Base-by-base conservation (phyloP, 768 basidiomycete genomes). In the Boletus vermiculosoides region DNA sequence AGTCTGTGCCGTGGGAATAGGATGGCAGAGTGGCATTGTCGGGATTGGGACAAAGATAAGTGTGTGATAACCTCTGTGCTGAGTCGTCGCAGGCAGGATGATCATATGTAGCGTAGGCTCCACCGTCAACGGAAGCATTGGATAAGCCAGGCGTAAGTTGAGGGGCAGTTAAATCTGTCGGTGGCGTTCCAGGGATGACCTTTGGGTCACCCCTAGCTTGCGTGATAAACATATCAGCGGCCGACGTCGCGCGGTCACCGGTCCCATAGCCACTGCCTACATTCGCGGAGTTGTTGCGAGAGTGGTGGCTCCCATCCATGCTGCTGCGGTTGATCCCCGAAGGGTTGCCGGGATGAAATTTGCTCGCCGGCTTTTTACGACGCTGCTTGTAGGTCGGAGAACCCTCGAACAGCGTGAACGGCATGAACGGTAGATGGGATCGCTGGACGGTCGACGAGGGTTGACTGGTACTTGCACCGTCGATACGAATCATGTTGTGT, bases 351-450 rank as follows among this genome's bases (percentile, higher is more conserved):
- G 64, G 52, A 45, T 62, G 63, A 54, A 63, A 59, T 58, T 68
- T 70, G 22, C 81, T 83, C 33, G 74, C 70, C 34, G 79, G 78
- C 70, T 90, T 92, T 78, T 92, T 92, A 61, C 88, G 82, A 28
- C 94, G 81, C 66, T 90, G 88, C 74, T 97, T 97, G 78, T 97
- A 97, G 4, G 84, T 83, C 5, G 92, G 88, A 58, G 84, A 87
- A 15, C 93, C 93, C 69, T 91, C 88, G 51, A 92, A 87, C 45
- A 92, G 75, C n/a, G 87, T 83, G 67, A 89, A 81, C 28, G 78
- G 80, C 70, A 87, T 83, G 73, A 88, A 82, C 16, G 83, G 74
- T 39, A 65, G 51, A 36, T 54, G 52, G 13, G 65, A 31, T 30
- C 59, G 60, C 28, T 72, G 71, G 28, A 50, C 40, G 41, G 57